Base-by-base conservation (phyloP, 352 stramenopile species). In the Nothophytophthora sp. region DNA sequence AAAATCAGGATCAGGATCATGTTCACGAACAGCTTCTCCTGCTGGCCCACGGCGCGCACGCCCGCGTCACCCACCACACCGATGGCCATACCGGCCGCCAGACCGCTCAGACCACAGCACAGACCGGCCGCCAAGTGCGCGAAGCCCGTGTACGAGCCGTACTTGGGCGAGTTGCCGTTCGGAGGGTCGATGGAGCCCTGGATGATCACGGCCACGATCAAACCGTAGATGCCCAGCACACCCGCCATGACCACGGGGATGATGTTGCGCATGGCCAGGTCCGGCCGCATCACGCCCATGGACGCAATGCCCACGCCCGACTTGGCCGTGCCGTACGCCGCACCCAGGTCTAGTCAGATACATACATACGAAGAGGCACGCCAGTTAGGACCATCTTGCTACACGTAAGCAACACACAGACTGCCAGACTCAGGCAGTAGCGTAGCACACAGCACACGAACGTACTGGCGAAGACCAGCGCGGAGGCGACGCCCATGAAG, bases 1-100 rank as follows among this genome's bases (percentile, higher is more conserved):
- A 99, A 99, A 97, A 99, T 99, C 53, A 99, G 78, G 72, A 99
- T 99, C 59, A 99, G 90, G 50, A 99, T 96, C 85, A 99, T 97
- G 59, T 95, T 97, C 42, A 99, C 96, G 78, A 98, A 99, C 33
- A 99, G 82, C 64, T 98, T 98, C 61, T 98, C 96, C 77, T 99
- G 96, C 71, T 98, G 95, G 58, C 96, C 96, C 64, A 99, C 95
- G 39, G 96, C 96, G 52, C 95, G 90, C 16, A 99, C 95, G 53
- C 95, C 96, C n/a, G 93, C 92, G 71, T 98, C 94, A 50, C 94
- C 95, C 45, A 98, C 88, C 50, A 98, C 97, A 46, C 96, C 96
- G 63, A 99, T 98, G 22, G 92, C 96, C 63, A 97, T 94, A 49
- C 96, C 96, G 18, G 95, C 94, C 30, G 92, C 95, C 15, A 99